Base-by-base conservation (phyloP, 345 rosid species). In the Populus davidiana region DNA sequence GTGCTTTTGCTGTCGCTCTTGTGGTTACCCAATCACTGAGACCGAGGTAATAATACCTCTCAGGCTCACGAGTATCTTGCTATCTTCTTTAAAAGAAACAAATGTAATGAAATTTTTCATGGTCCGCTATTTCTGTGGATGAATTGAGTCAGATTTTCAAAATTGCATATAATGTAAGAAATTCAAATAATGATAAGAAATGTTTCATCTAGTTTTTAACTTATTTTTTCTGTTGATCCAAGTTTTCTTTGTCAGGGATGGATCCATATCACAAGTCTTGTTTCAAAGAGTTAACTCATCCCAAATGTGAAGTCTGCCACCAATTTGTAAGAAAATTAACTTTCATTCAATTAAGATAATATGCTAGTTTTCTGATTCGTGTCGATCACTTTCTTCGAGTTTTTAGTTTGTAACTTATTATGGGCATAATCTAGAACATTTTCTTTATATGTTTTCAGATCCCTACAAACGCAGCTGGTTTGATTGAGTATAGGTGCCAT, bases 401-500 rank as follows among this genome's bases (percentile, higher is more conserved):
- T 47, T 47, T 47, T 47, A 47, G 50, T 47, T 13, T 47, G 50
- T 47, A 13, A 47, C 50, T 47, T 13, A 47, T 47, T 12, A 14
- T 13, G 17, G 50, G 50, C 50, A 47, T 47, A 5, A 47, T 47
- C 18, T 47, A 47, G 50, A 47, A 14, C 50, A 47, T 47, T 47
- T 47, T 14, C 17, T 12, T 50, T 43, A 36, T 29, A 68, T 39
- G 9, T 59, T 74, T 73, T 54, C 85, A 95, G 99, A 96, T 96
- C 69, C 96, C 98, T 63, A 88, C 90, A 67, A 93, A 96, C 76
- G 89, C 84, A 83, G 90, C 88, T 77, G 97, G 97, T 74, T 81
- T 93, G 86, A 96, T 93, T 2, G 99, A 96, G 87, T 96, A 96
- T 69, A 87, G 96, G 68, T 91, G 98, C 77, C 99, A 96, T 81